A percentile compares a stretch with the other conserved stretches of the same genome.
Evolutionary conservation across 1,139 yeast species (phyloP).

Genomic region (Yarrowia galli): DNA sequence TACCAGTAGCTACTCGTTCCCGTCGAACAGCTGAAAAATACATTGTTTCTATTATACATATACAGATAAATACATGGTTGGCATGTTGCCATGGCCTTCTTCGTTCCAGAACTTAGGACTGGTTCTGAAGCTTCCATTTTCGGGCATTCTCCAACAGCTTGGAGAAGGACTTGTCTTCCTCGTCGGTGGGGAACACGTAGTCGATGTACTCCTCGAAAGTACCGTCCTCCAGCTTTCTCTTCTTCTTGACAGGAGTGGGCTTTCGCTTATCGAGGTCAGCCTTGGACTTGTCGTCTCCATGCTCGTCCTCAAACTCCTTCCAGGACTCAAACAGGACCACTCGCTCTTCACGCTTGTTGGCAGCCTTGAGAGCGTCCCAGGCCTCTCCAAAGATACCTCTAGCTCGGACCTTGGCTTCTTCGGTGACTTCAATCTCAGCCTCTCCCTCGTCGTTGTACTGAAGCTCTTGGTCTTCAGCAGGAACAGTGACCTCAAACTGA

Average conservation of each 20-base stretch:
- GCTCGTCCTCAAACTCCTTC: slow-evolving; percentile 66
- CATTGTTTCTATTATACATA: slow-evolving; percentile 29
- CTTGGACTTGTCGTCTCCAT: slow-evolving; percentile 61
- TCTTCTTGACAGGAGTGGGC: slow-evolving; percentile 67
- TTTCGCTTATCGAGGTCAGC: slow-evolving; percentile 50
- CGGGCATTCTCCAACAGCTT: slow-evolving; percentile 69
- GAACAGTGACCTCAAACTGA: slow-evolving; percentile 72
- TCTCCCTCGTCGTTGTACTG: slow-evolving; percentile 52
- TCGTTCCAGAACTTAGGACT: not conserved
- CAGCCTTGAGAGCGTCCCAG: slow-evolving; percentile 55
- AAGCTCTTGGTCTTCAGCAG: slow-evolving; percentile 60
- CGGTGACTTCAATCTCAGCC: slow-evolving; percentile 61
- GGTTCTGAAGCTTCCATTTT: slow-evolving; percentile 57
- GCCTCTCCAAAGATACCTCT: slow-evolving; percentile 67
- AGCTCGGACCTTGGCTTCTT: slow-evolving; percentile 60
- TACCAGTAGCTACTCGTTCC: too few species aligned
- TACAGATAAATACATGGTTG: slow-evolving; percentile 23
- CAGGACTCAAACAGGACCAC: slow-evolving; percentile 67
- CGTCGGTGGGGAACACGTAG: slow-evolving; percentile 66
- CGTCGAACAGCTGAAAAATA: too few species aligned
- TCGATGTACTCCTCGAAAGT: slow-evolving; percentile 64
- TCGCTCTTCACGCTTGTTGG: slow-evolving; percentile 56
- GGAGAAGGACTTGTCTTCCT: slow-evolving; percentile 53
- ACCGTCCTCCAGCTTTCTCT: slow-evolving; percentile 57
- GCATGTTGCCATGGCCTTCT: not conserved